Evolutionary conservation across 768 basidiomycete species (phyloP).

Genomic region (Rhodotorula babjevae): DNA sequence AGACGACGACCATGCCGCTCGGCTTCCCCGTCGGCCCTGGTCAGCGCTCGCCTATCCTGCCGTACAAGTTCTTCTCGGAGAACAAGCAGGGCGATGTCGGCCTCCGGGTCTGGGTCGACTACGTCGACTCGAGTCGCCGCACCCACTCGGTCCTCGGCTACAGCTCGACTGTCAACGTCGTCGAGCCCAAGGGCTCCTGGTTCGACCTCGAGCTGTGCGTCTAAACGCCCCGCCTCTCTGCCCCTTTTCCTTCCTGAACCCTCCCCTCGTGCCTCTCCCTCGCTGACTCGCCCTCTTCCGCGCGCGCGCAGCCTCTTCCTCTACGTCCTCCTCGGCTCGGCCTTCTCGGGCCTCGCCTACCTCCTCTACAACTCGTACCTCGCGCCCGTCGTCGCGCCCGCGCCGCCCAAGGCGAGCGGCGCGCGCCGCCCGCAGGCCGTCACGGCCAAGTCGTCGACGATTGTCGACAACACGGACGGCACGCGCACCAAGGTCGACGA

Average conservation of each 20-base stretch:
- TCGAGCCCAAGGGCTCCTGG: conserved; percentile 46
- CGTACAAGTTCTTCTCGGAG: conserved; percentile 22
- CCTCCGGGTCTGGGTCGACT: conserved; percentile 27
- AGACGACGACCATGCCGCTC: neutral
- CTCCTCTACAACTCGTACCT: conserved; percentile 45
- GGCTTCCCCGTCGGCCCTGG: neutral
- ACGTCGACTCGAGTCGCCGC: conserved; percentile 19
- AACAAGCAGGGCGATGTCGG: conserved; percentile 35
- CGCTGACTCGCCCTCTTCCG: neutral
- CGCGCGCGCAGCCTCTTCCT: conserved; percentile 47
- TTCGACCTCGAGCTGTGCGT: conserved; percentile 46
- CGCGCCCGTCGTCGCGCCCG: conserved; percentile 15
- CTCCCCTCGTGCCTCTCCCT: neutral
- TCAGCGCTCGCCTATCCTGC: no score
- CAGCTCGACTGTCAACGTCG: conserved; percentile 48
- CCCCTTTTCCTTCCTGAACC: no score
- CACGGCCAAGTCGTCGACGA: conserved; percentile 6
- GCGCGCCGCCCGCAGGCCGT: neutral
- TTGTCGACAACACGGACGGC: conserved; percentile 20
- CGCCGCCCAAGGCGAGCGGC: conserved; percentile 6
- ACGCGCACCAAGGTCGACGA: conserved; percentile 41
- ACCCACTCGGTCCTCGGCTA: conserved; percentile 40
- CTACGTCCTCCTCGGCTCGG: conserved; percentile 45
- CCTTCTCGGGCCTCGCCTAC: conserved; percentile 43
- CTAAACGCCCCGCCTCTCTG: no score